Base-by-base conservation (phyloP, 768 basidiomycete genomes). In the Heimioporus sp. region DNA sequence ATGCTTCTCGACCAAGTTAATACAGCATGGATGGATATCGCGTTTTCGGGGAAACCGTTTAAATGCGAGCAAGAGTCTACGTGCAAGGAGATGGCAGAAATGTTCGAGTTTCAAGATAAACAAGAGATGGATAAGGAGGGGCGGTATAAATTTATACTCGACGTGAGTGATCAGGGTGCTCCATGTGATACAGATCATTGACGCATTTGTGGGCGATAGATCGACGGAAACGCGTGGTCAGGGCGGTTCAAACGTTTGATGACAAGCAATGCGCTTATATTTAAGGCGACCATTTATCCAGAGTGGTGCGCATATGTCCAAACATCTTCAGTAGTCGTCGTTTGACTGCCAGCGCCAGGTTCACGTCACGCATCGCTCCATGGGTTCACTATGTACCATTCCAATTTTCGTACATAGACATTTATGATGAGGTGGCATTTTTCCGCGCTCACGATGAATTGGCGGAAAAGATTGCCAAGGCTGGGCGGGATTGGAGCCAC, bases 341-440 rank as follows among this genome's bases (percentile, higher is more conserved):
- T n/a, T 17, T 48, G 16, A 36, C 32, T 15, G 15, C 24, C 20
- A 9, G 10, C 10, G 13, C 32, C 13, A 34, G 81, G 82, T 84
- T 71, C 53, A 71, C 67, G 15, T 80, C 83, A 51, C 77, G 82
- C 12, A 72, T 83, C 41, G 76, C 72, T 30, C 83, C 86, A 0
- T 88, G 86, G 86, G 73, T 87, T 10, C 87, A 89, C 65, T 90
- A 89, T 61, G 76, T 90, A 1, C 87, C 87, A 3, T 72, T 89
- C 5, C 79, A 83, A 55, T 53, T 85, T 0, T 83, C 86, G 56
- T 76, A 86, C 11, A 75, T 78, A 0, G 87, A 90, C 65, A 66
- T 91, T 5, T 79, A 87, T 63, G 90, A 91, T 56, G 72, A 82
- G 3, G 73, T 88, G 41, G 68, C 82, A 2, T 92, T 92, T 73